phyloP scores from a whole-genome alignment of 2,329 filamentous ascomycete species.

The Hirsutella thompsonii region DNA sequence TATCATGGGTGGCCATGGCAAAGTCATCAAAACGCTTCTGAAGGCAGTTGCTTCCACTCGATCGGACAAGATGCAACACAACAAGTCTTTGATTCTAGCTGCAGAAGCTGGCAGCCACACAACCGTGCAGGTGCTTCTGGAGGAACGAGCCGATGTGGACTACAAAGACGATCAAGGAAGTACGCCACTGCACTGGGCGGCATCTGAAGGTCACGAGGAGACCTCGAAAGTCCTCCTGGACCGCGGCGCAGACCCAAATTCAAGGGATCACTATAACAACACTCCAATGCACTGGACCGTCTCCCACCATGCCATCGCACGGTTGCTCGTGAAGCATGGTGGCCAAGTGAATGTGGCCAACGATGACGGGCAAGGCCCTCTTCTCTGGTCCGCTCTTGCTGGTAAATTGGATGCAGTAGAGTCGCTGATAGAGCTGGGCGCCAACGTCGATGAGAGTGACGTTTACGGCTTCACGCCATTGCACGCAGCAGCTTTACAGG shows the following conservation, averaged over 20 bases:
- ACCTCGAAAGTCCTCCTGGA: not conserved
- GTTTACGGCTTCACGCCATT: slow-evolving; percentile 3
- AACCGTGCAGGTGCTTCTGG: slow-evolving; percentile 4
- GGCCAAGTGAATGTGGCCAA: slow-evolving; percentile 3
- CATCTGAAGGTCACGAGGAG: slow-evolving; percentile 3
- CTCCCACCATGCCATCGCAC: slow-evolving; percentile 2
- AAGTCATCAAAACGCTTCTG: slow-evolving; percentile 1
- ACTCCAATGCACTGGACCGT: slow-evolving; percentile 7
- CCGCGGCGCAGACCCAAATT: slow-evolving; percentile 1
- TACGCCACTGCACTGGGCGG: slow-evolving; percentile 7
- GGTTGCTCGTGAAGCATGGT: slow-evolving; percentile 3
- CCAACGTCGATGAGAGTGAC: not conserved
- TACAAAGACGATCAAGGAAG: slow-evolving; percentile 5
- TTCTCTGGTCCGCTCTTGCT: slow-evolving; percentile 1
- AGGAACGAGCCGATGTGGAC: slow-evolving; percentile 2
- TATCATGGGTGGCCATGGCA: slow-evolving; percentile 4
- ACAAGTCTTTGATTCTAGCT: slow-evolving; percentile 6
- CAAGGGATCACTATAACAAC: slow-evolving; percentile 5
- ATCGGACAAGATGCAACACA: slow-evolving; percentile 2
- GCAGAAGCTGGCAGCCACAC: slow-evolving; percentile 3
- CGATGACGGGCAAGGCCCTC: slow-evolving; percentile 2
- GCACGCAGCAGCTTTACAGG: slow-evolving; percentile 5
- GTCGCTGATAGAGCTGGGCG: slow-evolving; percentile 3
- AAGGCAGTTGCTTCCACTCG: slow-evolving; percentile 2
- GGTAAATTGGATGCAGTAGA: not conserved